Evolutionary conservation across 768 basidiomycete genomes (phyloP), one percentile per base, ranked within the genome.

Genomic region (Lactifluus piperatus): DNA sequence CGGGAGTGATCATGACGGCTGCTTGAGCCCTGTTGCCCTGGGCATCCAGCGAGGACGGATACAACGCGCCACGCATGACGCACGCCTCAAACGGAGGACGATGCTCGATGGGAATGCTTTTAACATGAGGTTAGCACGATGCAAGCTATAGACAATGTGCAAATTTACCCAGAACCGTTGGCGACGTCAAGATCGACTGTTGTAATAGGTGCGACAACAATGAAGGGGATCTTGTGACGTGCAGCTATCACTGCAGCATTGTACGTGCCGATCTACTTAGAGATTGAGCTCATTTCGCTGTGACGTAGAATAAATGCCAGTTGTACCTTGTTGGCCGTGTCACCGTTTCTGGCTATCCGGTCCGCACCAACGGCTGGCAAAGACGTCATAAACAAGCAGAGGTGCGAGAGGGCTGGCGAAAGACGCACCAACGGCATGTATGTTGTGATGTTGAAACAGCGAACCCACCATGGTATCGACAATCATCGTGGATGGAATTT

Each of bases 401-500:
- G 36, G 18, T 18, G 44, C 2, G 32, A 16, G 5, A 16, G 5
- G 24, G 22, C 51, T 49, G 29, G 34, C 16, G 37, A 10, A 51
- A 26, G 13, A 56, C 83, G 64, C 62, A 89, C 88, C 83, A 55
- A 94, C 83, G 27, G 85, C 90, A 66, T 93, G 88, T 53, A 94
- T 90, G 22, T 78, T 71, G 68, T 89, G 79, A 68, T 93, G 83
- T 68, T 94, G 91, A 76, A 98, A 91, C 52, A 97, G 74, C 0
- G 92, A 94, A 9, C 95, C 95, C 18, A 98, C 91, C 89, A 97
- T 97, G 36, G 91, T 95, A 68, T 98, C 95, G 68, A 94, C 95
- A 49, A 98, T 86, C 92, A 98, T 95, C 5, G 86, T 84, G 4
- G 89, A 88, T 0, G 92, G 88, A 14, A 94, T 87, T 36, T 82